A percentile compares a stretch with the other conserved stretches of the same genome.
Conservation (phyloP, 2,329 filamentous ascomycete species). For the Coniochaeta pulveracea region DNA sequence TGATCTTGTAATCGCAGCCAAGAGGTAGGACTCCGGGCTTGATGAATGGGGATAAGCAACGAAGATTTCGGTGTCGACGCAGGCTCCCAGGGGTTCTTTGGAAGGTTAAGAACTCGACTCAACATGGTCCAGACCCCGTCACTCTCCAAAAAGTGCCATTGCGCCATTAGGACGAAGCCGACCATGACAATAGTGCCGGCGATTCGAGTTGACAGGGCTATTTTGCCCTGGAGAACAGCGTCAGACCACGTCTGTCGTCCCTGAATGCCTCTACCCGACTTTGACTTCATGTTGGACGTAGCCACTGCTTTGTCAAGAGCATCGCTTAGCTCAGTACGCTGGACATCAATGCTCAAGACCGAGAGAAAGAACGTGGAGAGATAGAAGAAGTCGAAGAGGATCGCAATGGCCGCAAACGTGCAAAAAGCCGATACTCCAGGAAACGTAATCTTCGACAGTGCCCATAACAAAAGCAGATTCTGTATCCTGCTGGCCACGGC, state of each 20-base stretch:
- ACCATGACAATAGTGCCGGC: slow-evolving; percentile 65
- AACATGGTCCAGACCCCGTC: slow-evolving; percentile 29
- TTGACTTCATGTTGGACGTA: slow-evolving; percentile 30
- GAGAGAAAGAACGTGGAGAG: slow-evolving; percentile 71
- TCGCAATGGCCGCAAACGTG: slow-evolving; percentile 62
- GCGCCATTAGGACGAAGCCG: slow-evolving; percentile 60
- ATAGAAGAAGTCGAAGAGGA: slow-evolving; percentile 68
- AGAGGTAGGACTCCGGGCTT: slow-evolving; percentile 62
- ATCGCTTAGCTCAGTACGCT: slow-evolving; percentile 64
- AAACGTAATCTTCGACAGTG: slow-evolving; percentile 55
- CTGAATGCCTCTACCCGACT: slow-evolving; percentile 11
- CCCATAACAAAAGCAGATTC: slow-evolving; percentile 54
- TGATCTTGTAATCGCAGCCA: slow-evolving; percentile 73
- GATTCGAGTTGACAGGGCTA: slow-evolving; percentile 60
- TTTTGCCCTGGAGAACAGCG: slow-evolving; percentile 49
- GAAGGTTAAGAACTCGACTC: slow-evolving; percentile 19
- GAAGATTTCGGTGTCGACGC: slow-evolving; percentile 19
- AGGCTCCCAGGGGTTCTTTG: slow-evolving; percentile 16
- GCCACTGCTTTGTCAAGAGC: slow-evolving; percentile 40
- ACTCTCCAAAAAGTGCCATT: slow-evolving; percentile 67
- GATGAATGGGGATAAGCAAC: slow-evolving; percentile 52
- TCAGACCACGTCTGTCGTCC: slow-evolving; percentile 43
- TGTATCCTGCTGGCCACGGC: slow-evolving; percentile 57
- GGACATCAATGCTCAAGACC: slow-evolving; percentile 69
- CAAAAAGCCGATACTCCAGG: slow-evolving; percentile 66